Conservation (phyloP, 495 filamentous ascomycete genomes). For the Pyrenopolyporus hunteri region DNA sequence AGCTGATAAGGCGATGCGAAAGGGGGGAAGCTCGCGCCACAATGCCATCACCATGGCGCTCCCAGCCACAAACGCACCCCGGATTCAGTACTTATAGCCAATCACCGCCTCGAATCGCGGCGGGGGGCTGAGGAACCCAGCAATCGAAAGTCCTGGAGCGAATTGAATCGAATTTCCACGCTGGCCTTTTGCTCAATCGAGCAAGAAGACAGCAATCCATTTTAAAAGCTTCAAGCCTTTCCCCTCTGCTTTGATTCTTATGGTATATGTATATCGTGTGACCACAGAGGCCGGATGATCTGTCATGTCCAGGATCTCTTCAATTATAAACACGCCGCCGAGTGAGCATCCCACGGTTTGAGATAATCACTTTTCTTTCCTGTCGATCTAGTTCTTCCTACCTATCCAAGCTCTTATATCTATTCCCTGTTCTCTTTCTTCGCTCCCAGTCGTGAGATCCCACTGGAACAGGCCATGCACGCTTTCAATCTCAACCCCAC, state of each 20-base stretch:
- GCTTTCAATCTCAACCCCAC: constrained; percentile 47
- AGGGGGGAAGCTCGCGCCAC: constrained; percentile 39
- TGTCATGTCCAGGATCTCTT: constrained; percentile 19
- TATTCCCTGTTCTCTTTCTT: background rate
- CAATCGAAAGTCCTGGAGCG: constrained; percentile 10
- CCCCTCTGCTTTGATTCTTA: background rate
- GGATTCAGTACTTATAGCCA: constrained; percentile 25
- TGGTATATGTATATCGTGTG: constrained; percentile 8
- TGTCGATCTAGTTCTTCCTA: no score
- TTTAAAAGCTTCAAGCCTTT: constrained; percentile 16
- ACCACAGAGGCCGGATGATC: constrained; percentile 14
- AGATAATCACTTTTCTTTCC: constrained; percentile 5
- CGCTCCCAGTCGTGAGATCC: constrained; percentile 6
- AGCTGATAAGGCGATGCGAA: background rate
- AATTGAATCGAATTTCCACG: constrained; percentile 42
- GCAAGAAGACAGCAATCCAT: constrained; percentile 26
- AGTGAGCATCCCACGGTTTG: constrained; percentile 6
- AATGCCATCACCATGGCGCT: background rate
- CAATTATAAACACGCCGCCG: constrained; percentile 10
- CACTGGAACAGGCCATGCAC: constrained; percentile 46
- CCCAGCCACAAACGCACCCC: constrained; percentile 37
- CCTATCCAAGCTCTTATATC: background rate
- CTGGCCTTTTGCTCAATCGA: constrained; percentile 45
- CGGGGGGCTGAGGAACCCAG: background rate
- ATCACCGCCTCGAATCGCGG: constrained; percentile 1